A percentile compares a stretch with the other conserved stretches of the same genome.
Evolutionary conservation across 352 stramenopile species (phyloP).

Genomic region (Globisporangium polare): DNA sequence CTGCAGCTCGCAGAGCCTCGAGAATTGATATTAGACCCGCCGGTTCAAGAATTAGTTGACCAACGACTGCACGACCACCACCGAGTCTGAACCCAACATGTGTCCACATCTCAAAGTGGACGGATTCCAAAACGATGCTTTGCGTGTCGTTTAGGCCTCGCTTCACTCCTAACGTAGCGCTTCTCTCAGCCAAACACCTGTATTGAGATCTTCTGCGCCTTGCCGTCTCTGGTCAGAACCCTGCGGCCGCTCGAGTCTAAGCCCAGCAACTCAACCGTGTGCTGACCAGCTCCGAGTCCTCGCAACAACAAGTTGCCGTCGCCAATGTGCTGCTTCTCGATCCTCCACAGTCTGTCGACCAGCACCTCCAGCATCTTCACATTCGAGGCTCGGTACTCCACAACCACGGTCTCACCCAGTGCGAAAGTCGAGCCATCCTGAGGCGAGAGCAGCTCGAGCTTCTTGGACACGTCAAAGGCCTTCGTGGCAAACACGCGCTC

Average conservation of each 20-base stretch:
- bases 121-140: no score
- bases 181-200: not conserved
- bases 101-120: no score
- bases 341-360: conserved; percentile 24
- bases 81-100: no score
- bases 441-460: conserved; percentile 26
- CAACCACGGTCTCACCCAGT: conserved; percentile 19
- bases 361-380: conserved; percentile 25
- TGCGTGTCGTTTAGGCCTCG: no score
- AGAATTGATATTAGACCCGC: no score
- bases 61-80: no score
- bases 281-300: conserved; percentile 24
- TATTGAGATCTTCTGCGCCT: not conserved
- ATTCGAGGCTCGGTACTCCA: conserved; percentile 39
- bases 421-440: conserved; percentile 21
- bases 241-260: conserved; percentile 5
- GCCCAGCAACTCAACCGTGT: conserved; percentile 28
- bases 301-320: conserved; percentile 45
- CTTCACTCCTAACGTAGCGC: no score
- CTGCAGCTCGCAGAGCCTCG: no score
- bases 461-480: conserved; percentile 6
- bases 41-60: no score
- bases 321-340: conserved; percentile 26
- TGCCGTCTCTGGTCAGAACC: not conserved
- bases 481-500: conserved; percentile 23